These are phyloP conservation scores for Tillandsia leiboldiana DNA, from an alignment of 176 grass and related monocot genomes.

Conservation along the genomic window DNA sequence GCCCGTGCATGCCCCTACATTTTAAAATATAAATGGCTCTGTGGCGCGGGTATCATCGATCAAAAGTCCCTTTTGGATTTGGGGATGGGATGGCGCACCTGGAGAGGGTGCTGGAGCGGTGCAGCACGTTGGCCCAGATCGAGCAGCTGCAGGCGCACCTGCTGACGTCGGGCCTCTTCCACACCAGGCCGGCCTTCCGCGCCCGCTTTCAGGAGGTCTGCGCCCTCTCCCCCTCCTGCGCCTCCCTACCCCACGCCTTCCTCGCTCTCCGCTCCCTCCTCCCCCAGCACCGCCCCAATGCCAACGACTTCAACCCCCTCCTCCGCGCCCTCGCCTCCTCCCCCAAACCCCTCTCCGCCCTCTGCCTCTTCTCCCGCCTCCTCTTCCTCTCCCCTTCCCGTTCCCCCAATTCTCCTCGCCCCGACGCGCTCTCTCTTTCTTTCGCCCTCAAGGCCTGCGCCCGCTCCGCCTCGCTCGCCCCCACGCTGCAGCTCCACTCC, in stretches of 20 bases:
- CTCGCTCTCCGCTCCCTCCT: conserved; percentile 33
- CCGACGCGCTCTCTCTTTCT: conserved; percentile 11
- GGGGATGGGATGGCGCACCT: conserved; percentile 14
- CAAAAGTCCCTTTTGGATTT: too few relatives aligned
- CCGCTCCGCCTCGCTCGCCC: neutral
- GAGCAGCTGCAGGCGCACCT: conserved; percentile 68
- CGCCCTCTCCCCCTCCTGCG: conserved; percentile 20
- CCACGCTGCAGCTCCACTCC: conserved; percentile 62
- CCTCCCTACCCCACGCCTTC: conserved; percentile 46
- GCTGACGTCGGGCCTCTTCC: conserved; percentile 42
- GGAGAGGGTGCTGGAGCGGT: conserved; percentile 31
- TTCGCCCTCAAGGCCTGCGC: conserved; percentile 15
- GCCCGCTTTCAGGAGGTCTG: conserved; percentile 27
- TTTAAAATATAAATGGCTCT: too few relatives aligned
- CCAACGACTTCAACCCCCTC: conserved; percentile 65
- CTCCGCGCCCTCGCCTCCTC: conserved; percentile 44
- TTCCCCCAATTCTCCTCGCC: neutral
- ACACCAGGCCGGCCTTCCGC: conserved; percentile 15
- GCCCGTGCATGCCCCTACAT: too few relatives aligned
- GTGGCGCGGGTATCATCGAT: too few relatives aligned
- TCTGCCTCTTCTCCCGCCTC: conserved; percentile 53
- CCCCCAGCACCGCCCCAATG: conserved; percentile 33
- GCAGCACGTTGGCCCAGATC: conserved; percentile 33
- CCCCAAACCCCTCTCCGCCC: conserved; percentile 33
- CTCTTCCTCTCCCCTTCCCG: neutral